Conservation (phyloP, 352 stramenopile genomes). For the Phytophthora brassicae region DNA sequence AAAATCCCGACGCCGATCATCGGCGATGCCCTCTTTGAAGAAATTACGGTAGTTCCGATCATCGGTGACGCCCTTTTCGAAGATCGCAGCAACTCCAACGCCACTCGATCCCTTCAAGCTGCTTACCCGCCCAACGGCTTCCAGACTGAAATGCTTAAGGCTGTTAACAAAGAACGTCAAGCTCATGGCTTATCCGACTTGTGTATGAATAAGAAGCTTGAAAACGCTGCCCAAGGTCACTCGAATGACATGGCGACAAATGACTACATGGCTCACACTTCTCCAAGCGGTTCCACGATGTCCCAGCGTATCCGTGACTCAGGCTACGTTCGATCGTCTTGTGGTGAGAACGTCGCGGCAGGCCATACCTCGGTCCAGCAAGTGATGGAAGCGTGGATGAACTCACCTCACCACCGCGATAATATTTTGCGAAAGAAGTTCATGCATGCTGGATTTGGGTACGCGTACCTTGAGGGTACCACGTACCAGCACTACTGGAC, state of each 20-base stretch:
- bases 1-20: constrained; percentile 24
- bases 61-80: constrained; percentile 26
- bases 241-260: constrained; percentile 50
- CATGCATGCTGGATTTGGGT: constrained; percentile 42
- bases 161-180: constrained; percentile 52
- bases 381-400: constrained; percentile 62
- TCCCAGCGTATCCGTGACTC: constrained; percentile 33
- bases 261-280: constrained; percentile 58
- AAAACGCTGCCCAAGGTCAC: constrained; percentile 26
- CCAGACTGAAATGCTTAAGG: constrained; percentile 40
- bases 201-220: constrained; percentile 46
- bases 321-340: constrained; percentile 45
- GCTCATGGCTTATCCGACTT: constrained; percentile 31
- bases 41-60: constrained; percentile 22
- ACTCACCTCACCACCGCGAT: constrained; percentile 42
- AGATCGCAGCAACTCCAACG: constrained; percentile 6
- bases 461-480: constrained; percentile 29
- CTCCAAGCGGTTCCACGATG: constrained; percentile 43
- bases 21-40: constrained; percentile 23
- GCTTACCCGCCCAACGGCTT: constrained; percentile 23
- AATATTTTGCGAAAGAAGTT: constrained; percentile 49
- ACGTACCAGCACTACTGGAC: constrained; percentile 62
- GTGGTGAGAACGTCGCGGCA: constrained; percentile 62
- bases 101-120: constrained; percentile 21
- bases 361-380: constrained; percentile 37